These are phyloP conservation scores for Boletus sp. DNA, from an alignment of 768 basidiomycete genomes.

Conservation along the genomic window DNA sequence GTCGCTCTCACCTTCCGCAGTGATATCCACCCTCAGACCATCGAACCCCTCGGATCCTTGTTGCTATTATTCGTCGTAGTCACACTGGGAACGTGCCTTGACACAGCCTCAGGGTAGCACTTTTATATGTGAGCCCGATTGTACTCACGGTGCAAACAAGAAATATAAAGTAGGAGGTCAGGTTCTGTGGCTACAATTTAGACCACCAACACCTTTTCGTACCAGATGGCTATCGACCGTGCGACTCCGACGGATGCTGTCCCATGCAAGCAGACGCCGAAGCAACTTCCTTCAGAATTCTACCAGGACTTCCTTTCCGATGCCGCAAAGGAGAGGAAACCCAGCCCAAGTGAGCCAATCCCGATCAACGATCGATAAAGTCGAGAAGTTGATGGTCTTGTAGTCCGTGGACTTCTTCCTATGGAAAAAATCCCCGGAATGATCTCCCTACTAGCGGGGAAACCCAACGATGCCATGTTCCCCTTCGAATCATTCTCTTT, in stretches of 20 bases:
- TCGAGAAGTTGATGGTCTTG: background rate
- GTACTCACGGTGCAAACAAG: background rate
- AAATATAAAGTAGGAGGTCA: background rate
- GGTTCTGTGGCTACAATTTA: background rate
- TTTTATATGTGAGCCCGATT: background rate
- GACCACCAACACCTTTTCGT: background rate
- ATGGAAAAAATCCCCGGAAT: constrained; percentile 77
- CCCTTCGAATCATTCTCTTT: constrained; percentile 83
- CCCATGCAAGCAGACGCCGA: background rate
- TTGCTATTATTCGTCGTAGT: background rate
- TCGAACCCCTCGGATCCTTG: background rate
- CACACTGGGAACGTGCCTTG: background rate
- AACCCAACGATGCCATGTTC: constrained; percentile 89
- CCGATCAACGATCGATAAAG: background rate
- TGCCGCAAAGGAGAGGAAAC: constrained; percentile 57
- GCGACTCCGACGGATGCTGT: background rate
- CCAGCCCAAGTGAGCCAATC: constrained; percentile 54
- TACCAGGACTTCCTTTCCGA: constrained; percentile 64
- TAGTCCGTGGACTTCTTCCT: constrained; percentile 71
- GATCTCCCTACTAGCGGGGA: constrained; percentile 84
- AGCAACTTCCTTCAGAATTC: constrained; percentile 47
- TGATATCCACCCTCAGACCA: background rate
- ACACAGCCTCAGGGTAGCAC: background rate
- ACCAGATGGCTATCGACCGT: constrained; percentile 8
- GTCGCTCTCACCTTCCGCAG: background rate